A percentile compares a stretch with the other conserved stretches of the same genome.
Conservation (phyloP, 2,329 filamentous ascomycete species). For the Thielaviopsis ethacetica region DNA sequence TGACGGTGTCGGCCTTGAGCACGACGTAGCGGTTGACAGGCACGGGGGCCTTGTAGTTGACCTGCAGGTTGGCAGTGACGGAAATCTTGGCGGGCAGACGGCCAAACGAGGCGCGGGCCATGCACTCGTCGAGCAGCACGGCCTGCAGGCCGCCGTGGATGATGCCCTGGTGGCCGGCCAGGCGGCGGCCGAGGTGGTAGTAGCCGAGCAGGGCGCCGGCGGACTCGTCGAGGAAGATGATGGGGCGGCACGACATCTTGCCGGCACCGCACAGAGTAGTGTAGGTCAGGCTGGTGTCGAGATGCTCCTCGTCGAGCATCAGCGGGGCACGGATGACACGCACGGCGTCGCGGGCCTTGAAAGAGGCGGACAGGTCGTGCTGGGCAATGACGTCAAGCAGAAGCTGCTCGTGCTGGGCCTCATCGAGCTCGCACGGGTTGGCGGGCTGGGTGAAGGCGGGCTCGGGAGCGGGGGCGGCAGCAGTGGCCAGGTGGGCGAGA, state of each 20-base stretch:
- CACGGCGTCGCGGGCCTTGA: slow-evolving; percentile 9
- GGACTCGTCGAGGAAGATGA: slow-evolving; percentile 11
- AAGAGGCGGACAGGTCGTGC: slow-evolving; percentile 1
- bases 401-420: slow-evolving; percentile 9
- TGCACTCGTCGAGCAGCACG: slow-evolving; percentile 81
- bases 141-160: slow-evolving; percentile 82
- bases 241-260: slow-evolving; percentile 11
- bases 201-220: slow-evolving; percentile 11
- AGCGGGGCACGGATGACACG: slow-evolving; percentile 11
- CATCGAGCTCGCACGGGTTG: slow-evolving; percentile 3
- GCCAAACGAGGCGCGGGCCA: slow-evolving; percentile 76
- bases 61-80: slow-evolving; percentile 70
- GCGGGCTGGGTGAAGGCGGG: slow-evolving; percentile 5
- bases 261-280: slow-evolving; percentile 7
- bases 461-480: slow-evolving; percentile 1
- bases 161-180: slow-evolving; percentile 83
- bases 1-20: slow-evolving; percentile 61
- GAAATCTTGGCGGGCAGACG: slow-evolving; percentile 74
- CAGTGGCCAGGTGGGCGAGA: slow-evolving; percentile 8
- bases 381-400: slow-evolving; percentile 11
- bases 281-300: slow-evolving; percentile 10
- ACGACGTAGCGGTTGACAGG: slow-evolving; percentile 62
- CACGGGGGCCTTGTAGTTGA: slow-evolving; percentile 70
- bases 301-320: slow-evolving; percentile 10
- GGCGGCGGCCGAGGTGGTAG: slow-evolving; percentile 43